phyloP scores from a whole-genome alignment of 352 stramenopile genomes.

The Globisporangium nunn region DNA sequence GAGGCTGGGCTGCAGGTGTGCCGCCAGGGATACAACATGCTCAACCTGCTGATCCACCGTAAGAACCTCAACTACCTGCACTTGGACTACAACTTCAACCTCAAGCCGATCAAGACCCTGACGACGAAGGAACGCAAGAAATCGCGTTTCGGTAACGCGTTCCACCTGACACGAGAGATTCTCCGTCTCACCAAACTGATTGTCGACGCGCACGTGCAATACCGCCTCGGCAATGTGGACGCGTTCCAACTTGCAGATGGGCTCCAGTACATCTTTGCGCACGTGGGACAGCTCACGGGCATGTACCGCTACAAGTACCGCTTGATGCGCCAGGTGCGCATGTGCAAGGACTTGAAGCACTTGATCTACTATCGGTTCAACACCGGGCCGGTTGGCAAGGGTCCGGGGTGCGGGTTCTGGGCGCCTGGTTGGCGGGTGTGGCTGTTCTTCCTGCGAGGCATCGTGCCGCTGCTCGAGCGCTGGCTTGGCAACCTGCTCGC shows the following conservation, averaged over 20 bases:
- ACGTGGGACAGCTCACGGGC: conserved; percentile 98
- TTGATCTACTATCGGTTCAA: conserved; percentile 99
- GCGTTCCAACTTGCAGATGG: conserved; percentile 99
- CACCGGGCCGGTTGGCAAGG: conserved; percentile 98
- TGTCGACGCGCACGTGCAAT: conserved; percentile 99
- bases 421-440: conserved; percentile 98
- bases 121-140: conserved; percentile 99
- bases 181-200: conserved; percentile 98
- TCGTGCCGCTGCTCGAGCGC: conserved; percentile 96
- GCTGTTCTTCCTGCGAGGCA: conserved; percentile 99
- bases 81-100: conserved; percentile 99
- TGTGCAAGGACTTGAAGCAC: conserved; percentile 99
- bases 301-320: conserved; percentile 99
- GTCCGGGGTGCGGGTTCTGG: conserved; percentile 98
- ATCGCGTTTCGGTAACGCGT: conserved; percentile 94
- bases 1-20: conserved; percentile 97
- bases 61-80: conserved; percentile 99
- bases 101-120: conserved; percentile 99
- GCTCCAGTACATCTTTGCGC: conserved; percentile 99
- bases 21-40: conserved; percentile 99
- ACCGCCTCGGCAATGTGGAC: conserved; percentile 98
- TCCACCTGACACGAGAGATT: conserved; percentile 97
- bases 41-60: conserved; percentile 99
- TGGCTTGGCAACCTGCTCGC: conserved; percentile 99
- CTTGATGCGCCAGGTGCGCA: conserved; percentile 95